phyloP scores from a whole-genome alignment of 805 yeast genomes.

The Candida maltosa region DNA sequence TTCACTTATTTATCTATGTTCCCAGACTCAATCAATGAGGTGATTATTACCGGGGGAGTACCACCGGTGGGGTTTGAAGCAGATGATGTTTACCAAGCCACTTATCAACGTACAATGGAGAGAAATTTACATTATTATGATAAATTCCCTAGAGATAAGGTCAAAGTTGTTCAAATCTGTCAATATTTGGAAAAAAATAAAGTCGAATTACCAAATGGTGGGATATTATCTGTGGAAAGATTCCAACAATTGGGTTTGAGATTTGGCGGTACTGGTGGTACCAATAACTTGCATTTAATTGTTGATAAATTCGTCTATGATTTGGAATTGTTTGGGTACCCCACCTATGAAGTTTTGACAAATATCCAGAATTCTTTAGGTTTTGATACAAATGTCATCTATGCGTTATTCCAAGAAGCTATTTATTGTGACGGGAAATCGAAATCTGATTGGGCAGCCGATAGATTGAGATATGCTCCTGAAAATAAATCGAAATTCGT shows the following conservation, averaged over 20 bases:
- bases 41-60: conserved; percentile 54
- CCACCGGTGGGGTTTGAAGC: conserved; percentile 48
- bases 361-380: conserved; percentile 29
- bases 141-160: conserved; percentile 47
- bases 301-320: conserved; percentile 41
- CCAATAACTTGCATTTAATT: conserved; percentile 44
- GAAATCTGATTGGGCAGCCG: conserved; percentile 48
- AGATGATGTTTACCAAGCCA: conserved; percentile 47
- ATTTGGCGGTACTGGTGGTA: conserved; percentile 52
- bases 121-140: conserved; percentile 46
- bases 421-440: conserved; percentile 47
- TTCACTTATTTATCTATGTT: conserved; percentile 47
- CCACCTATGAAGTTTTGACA: conserved; percentile 35
- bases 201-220: conserved; percentile 49
- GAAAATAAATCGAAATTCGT: conserved; percentile 24
- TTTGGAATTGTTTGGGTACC: conserved; percentile 26
- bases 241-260: conserved; percentile 51
- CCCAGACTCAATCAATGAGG: conserved; percentile 39
- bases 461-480: conserved; percentile 26
- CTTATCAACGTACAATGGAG: conserved; percentile 44
- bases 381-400: conserved; percentile 53
- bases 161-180: conserved; percentile 34
- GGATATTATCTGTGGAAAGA: conserved; percentile 45
- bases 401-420: conserved; percentile 57
- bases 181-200: conserved; percentile 24